A percentile compares a stretch with the other conserved stretches of the same genome.
phyloP scores from a whole-genome alignment of 352 stramenopile species.

The Pythium apleroticum region DNA sequence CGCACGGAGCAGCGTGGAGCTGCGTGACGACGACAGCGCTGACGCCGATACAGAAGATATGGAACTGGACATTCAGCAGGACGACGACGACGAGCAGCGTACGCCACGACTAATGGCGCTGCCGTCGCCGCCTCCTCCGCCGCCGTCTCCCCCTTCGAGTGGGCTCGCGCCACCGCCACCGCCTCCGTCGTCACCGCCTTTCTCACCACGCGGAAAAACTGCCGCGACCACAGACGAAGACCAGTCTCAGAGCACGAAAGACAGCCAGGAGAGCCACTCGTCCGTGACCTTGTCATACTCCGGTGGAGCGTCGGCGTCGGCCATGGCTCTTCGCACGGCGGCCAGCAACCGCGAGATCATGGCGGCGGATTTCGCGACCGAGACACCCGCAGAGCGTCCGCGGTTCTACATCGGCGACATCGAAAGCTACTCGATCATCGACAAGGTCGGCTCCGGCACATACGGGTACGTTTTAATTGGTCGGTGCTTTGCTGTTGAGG shows the following conservation, averaged over 20 bases:
- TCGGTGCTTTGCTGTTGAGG: not conserved
- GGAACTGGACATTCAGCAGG: constrained; percentile 12
- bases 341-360: constrained; percentile 77
- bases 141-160: constrained; percentile 41
- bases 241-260: constrained; percentile 16
- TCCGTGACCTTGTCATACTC: constrained; percentile 27
- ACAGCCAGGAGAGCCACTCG: constrained; percentile 17
- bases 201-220: constrained; percentile 40
- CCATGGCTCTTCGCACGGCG: constrained; percentile 70
- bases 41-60: constrained; percentile 29
- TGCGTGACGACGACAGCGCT: constrained; percentile 22
- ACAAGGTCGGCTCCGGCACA: constrained; percentile 84
- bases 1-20: constrained; percentile 14
- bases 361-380: constrained; percentile 37
- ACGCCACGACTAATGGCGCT: constrained; percentile 23
- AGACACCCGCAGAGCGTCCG: constrained; percentile 40
- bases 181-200: constrained; percentile 57
- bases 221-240: constrained; percentile 21
- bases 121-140: constrained; percentile 34
- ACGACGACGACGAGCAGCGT: constrained; percentile 33
- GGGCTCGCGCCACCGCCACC: constrained; percentile 34
- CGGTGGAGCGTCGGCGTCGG: constrained; percentile 34
- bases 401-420: constrained; percentile 87
- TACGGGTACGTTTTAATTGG: constrained; percentile 62
- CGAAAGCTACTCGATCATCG: constrained; percentile 87